phyloP scores from a whole-genome alignment of 768 basidiomycete genomes.

The Podaxis pistillaris region DNA sequence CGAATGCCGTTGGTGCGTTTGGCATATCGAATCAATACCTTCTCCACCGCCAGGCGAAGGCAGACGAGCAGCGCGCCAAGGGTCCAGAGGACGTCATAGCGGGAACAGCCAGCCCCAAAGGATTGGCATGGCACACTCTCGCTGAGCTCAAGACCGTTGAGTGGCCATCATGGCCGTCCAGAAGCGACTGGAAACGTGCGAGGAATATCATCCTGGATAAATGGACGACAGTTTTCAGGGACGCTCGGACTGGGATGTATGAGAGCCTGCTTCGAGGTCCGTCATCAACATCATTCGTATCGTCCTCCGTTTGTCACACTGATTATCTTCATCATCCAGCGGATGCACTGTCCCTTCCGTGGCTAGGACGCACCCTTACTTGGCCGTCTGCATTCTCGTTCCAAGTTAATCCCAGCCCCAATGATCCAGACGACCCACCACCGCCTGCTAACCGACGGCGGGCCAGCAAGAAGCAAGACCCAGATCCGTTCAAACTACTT shows the following conservation, averaged over 20 bases:
- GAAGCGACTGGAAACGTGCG: conserved; percentile 21
- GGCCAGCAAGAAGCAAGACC: conserved; percentile 5
- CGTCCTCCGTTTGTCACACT: background rate
- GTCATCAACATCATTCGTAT: background rate
- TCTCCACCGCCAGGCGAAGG: conserved; percentile 23
- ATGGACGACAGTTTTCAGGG: conserved; percentile 8
- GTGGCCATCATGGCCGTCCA: conserved; percentile 30
- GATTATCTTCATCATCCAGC: conserved; percentile 2
- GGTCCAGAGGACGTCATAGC: background rate
- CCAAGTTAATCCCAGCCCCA: conserved; percentile 17
- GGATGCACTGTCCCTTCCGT: conserved; percentile 16
- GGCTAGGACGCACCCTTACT: conserved; percentile 8
- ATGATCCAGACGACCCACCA: conserved; percentile 20
- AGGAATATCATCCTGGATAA: conserved; percentile 6
- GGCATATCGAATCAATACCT: conserved; percentile 69
- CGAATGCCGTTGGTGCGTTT: conserved; percentile 67
- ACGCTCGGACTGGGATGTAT: conserved; percentile 1
- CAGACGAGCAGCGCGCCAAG: background rate
- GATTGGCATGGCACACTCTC: conserved; percentile 14
- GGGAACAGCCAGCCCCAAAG: background rate
- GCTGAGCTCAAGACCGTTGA: conserved; percentile 19
- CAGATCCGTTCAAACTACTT: conserved; percentile 18
- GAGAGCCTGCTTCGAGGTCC: conserved; percentile 11
- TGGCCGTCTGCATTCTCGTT: conserved; percentile 23
- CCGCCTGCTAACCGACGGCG: conserved; percentile 16